Base-by-base conservation (phyloP, 345 rosid genomes). In the Ailanthus altissimus region DNA sequence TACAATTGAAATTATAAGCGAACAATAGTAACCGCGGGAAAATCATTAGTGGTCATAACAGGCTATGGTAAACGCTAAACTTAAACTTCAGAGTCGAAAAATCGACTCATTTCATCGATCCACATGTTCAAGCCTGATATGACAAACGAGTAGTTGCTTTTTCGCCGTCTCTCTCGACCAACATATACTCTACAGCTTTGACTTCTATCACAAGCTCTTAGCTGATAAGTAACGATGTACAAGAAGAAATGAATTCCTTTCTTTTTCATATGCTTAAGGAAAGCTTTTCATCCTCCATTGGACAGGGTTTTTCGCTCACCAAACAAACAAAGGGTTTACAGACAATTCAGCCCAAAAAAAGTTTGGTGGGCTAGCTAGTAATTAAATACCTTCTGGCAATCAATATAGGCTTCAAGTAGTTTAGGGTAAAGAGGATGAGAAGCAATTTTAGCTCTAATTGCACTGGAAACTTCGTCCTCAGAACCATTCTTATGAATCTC, bases 341-440 rank as follows among this genome's bases (percentile, higher is more conserved):
- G 26, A 28, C 26, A 25, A 56, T 56, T 56, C 20, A 5, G 25
- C 60, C 12, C 0, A 20, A 8, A 43, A 20, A 58, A 60, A 56
- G 8, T 7, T 32, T 36, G 13, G n/a, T 11, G 23, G 50, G 7
- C 45, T 3, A 7, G 59, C 38, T 32, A 1, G 38, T 32, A 32
- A 20, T 15, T 58, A 12, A 59, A 53, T 57, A 89, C 92, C 90
- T 89, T 89, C 78, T 86, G 90, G 77, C 88, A 89, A 49, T 85
- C 90, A 70, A 86, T 78, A 74, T 86, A 88, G 3, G 92, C 86
- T 60, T 88, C 71, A 40, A 86, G 84, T n/a, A 88, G 75, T 47
- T 78, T 82, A 68, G 92, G 90, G 81, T 88, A 88, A 72, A 85
- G 90, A 67, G 90, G 88, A 69, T 88, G 92, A 65, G 90, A 78